A percentile compares a stretch with the other conserved stretches of the same genome.
These are phyloP conservation scores for Hemileccinum rubropunctum DNA, from an alignment of 768 basidiomycete species.

Conservation along the genomic window DNA sequence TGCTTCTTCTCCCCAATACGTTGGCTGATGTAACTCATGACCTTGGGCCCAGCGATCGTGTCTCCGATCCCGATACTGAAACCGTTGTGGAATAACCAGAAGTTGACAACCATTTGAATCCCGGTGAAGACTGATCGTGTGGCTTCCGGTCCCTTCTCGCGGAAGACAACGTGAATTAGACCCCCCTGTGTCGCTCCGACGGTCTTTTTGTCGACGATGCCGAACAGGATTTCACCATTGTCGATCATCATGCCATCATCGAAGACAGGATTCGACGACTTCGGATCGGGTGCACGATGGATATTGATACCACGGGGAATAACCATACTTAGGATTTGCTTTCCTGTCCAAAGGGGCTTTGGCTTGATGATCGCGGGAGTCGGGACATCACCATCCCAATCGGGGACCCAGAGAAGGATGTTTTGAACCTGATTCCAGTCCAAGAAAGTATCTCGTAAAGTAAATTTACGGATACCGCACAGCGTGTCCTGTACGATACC, in stretches of 20 bases:
- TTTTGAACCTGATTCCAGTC: constrained; percentile 97
- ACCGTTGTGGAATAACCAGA: constrained; percentile 97
- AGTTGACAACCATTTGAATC: constrained; percentile 94
- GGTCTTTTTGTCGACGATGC: constrained; percentile 98
- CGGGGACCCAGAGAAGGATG: constrained; percentile 95
- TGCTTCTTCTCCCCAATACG: constrained; percentile 80
- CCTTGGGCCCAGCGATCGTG: constrained; percentile 88
- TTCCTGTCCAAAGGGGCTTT: constrained; percentile 96
- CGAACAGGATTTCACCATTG: constrained; percentile 93
- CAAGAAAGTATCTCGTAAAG: constrained; percentile 90
- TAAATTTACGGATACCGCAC: constrained; percentile 96
- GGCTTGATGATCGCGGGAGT: constrained; percentile 95
- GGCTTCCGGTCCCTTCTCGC: constrained; percentile 93
- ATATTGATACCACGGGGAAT: constrained; percentile 97
- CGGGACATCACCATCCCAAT: constrained; percentile 94
- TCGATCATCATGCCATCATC: constrained; percentile 97
- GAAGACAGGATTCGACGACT: constrained; percentile 74
- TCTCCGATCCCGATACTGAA: constrained; percentile 99
- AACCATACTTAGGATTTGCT: constrained; percentile 89
- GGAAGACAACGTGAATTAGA: constrained; percentile 93
- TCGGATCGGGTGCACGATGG: constrained; percentile 73
- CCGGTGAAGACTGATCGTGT: constrained; percentile 90
- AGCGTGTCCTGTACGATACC: constrained; percentile 99
- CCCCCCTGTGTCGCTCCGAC: constrained; percentile 95
- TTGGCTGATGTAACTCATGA: constrained; percentile 83